These are phyloP conservation scores for Aspergillus biplanus DNA, from an alignment of 495 filamentous ascomycete species.

Conservation along the genomic window DNA sequence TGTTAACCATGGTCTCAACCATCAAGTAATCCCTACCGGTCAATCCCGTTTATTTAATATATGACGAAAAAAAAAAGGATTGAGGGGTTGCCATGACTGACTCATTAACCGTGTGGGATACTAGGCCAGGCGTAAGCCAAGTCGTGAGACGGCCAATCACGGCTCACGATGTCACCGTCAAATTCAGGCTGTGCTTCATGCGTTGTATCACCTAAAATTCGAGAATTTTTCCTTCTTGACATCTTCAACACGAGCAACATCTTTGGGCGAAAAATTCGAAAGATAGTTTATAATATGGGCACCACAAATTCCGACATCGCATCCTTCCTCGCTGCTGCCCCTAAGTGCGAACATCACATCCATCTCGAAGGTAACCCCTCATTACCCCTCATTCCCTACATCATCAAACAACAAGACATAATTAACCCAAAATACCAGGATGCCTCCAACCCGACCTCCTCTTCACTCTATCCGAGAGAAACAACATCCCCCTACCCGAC, in stretches of 20 bases:
- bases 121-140: neutral
- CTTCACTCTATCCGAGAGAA: neutral
- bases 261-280: neutral
- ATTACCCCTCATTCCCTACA: neutral
- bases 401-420: neutral
- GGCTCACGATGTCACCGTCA: neutral
- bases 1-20: too few relatives aligned
- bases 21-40: too few relatives aligned
- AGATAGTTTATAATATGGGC: neutral
- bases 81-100: neutral
- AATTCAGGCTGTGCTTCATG: neutral
- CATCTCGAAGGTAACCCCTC: neutral
- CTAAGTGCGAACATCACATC: slow-evolving; percentile 1
- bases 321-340: neutral
- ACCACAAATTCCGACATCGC: neutral
- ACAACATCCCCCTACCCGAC: slow-evolving; percentile 2
- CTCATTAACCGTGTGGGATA: neutral
- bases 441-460: neutral
- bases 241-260: neutral
- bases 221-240: neutral
- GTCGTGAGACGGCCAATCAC: neutral
- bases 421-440: neutral
- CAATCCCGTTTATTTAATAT: too few relatives aligned
- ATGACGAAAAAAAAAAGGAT: too few relatives aligned
- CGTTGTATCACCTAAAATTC: neutral